Evolutionary conservation across 306 rosid species (phyloP).

Genomic region (Arachis hypogaea): DNA sequence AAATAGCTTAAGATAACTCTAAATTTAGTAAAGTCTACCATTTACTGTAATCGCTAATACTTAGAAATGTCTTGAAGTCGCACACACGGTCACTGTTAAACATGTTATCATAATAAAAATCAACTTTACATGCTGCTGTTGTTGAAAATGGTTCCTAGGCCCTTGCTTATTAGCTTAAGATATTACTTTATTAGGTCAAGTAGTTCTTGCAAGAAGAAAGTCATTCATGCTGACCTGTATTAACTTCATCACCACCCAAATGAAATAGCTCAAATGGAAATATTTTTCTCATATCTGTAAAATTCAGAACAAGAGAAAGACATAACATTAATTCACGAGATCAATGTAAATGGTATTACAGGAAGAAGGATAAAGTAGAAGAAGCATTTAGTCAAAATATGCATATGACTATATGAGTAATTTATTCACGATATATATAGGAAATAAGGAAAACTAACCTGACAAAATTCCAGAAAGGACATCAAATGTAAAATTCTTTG

Average conservation of each 20-base stretch:
- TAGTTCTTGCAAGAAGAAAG: slow-evolving; percentile 31
- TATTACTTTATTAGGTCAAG: slow-evolving; percentile 31
- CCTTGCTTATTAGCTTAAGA: slow-evolving; percentile 24
- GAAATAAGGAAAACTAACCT: slow-evolving; percentile 52
- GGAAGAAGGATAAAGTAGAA: background rate
- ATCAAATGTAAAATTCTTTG: slow-evolving; percentile 80
- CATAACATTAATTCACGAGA: slow-evolving; percentile 6
- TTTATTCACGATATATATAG: slow-evolving; percentile 12
- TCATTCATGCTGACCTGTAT: slow-evolving; percentile 76
- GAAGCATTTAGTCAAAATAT: slow-evolving; percentile 23
- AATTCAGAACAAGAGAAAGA: slow-evolving; percentile 29
- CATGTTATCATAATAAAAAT: slow-evolving; percentile 27
- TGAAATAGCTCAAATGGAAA: slow-evolving; percentile 97
- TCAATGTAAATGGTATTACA: background rate
- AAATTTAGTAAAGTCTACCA: slow-evolving; percentile 5
- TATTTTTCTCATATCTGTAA: slow-evolving; percentile 88
- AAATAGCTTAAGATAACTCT: slow-evolving; percentile 3
- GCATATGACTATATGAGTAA: background rate
- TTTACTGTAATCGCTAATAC: slow-evolving; percentile 8
- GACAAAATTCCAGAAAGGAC: slow-evolving; percentile 82
- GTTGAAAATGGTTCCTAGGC: slow-evolving; percentile 7
- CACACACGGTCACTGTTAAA: background rate
- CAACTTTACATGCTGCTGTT: slow-evolving; percentile 8
- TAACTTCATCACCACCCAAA: slow-evolving; percentile 98
- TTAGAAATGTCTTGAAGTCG: slow-evolving; percentile 10